Conservation (phyloP, 179 eudicot species). For the Silene coronaria region DNA sequence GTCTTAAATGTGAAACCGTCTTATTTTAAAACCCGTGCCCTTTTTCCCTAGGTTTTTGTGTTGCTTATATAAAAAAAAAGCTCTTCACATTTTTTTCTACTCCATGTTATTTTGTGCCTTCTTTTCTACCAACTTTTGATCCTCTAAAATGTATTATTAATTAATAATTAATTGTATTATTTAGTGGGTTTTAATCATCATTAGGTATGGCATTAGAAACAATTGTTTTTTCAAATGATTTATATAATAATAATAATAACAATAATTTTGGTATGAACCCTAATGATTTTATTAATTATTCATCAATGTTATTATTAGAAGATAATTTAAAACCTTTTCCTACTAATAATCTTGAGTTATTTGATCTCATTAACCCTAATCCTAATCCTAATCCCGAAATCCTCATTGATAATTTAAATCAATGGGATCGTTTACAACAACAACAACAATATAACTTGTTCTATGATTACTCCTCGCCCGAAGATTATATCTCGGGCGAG, state of each 20-base stretch:
- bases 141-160: background rate
- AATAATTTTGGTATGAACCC: background rate
- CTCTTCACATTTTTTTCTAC: background rate
- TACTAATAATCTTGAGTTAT: constrained; percentile 12
- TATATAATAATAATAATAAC: constrained; percentile 7
- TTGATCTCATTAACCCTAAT: background rate
- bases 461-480: constrained; percentile 27
- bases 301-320: constrained; percentile 4
- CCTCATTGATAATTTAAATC: constrained; percentile 7
- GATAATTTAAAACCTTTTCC: constrained; percentile 12
- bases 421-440: constrained; percentile 15
- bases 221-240: constrained; percentile 39
- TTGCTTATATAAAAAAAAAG: constrained; percentile 4
- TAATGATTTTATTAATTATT: constrained; percentile 18
- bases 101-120: constrained; percentile 10
- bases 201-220: constrained; percentile 43
- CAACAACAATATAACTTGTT: background rate
- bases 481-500: constrained; percentile 21
- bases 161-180: too few species aligned
- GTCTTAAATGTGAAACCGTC: too few species aligned
- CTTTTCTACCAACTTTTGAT: background rate
- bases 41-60: constrained; percentile 2
- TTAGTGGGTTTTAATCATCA: too few species aligned
- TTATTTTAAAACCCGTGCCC: too few species aligned
- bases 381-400: background rate